These are phyloP conservation scores for Saccharomycopsis fodiens DNA, from an alignment of 805 yeast species.

Conservation along the genomic window DNA sequence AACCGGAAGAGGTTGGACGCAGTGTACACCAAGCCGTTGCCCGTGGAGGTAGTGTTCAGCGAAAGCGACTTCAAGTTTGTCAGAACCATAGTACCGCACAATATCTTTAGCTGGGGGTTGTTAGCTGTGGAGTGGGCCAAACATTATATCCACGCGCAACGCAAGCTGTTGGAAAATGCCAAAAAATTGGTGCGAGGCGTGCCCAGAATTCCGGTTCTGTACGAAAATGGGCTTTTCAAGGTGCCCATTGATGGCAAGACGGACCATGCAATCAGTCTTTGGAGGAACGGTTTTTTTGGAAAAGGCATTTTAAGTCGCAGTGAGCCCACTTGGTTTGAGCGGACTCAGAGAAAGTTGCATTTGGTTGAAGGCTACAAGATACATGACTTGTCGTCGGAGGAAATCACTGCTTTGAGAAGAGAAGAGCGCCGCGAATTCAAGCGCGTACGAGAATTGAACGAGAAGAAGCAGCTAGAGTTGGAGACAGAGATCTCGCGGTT, in stretches of 20 bases:
- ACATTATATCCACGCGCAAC: conserved; percentile 3
- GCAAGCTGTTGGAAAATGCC: background rate
- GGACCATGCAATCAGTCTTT: conserved; percentile 42
- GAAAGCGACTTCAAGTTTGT: background rate
- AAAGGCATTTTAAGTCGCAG: conserved; percentile 85
- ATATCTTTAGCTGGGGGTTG: conserved; percentile 58
- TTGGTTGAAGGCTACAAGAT: conserved; percentile 30
- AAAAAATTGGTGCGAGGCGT: background rate
- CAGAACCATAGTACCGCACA: conserved; percentile 37
- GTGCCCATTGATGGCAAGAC: conserved; percentile 32
- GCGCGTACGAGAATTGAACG: conserved; percentile 52
- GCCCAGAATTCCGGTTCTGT: background rate
- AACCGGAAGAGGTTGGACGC: conserved; percentile 22
- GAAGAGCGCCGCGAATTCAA: conserved; percentile 68
- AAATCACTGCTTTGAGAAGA: conserved; percentile 66
- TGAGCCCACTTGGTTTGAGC: conserved; percentile 83
- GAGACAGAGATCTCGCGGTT: conserved; percentile 24
- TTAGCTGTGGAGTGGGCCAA: conserved; percentile 32
- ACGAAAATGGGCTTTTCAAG: conserved; percentile 29
- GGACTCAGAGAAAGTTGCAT: conserved; percentile 53
- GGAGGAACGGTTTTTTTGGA: conserved; percentile 90
- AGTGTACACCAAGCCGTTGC: conserved; percentile 25
- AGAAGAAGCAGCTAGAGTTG: conserved; percentile 37
- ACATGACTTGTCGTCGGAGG: conserved; percentile 50
- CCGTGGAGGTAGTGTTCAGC: background rate